A percentile compares a stretch with the other conserved stretches of the same genome.
Conservation (phyloP, 2,329 filamentous ascomycete genomes). For the Exophiala sideris region DNA sequence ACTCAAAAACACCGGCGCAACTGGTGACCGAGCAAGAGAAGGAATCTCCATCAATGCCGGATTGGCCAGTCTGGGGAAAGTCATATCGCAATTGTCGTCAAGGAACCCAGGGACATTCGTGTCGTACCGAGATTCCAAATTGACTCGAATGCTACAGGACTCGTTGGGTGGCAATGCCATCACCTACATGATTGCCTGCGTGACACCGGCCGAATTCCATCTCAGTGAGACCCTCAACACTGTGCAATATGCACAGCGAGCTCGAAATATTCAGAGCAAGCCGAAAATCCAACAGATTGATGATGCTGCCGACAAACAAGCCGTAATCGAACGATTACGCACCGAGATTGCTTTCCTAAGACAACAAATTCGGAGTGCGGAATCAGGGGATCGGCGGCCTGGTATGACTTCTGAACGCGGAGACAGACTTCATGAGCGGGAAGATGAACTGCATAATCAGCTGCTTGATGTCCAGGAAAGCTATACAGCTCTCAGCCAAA, state of each 20-base stretch:
- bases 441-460: conserved; percentile 89
- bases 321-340: conserved; percentile 86
- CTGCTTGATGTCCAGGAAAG: conserved; percentile 90
- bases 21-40: conserved; percentile 89
- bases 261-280: conserved; percentile 94
- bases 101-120: conserved; percentile 84
- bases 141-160: conserved; percentile 92
- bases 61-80: conserved; percentile 89
- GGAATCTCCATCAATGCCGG: conserved; percentile 98
- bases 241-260: conserved; percentile 93
- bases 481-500: conserved; percentile 83
- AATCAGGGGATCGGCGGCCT: conserved; percentile 58
- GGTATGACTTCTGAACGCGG: conserved; percentile 64
- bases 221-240: conserved; percentile 97
- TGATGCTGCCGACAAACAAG: conserved; percentile 91
- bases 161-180: conserved; percentile 95
- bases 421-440: conserved; percentile 78
- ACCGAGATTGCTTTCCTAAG: conserved; percentile 90
- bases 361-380: conserved; percentile 86
- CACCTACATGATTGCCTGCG: conserved; percentile 99
- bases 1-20: conserved; percentile 93
- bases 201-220: conserved; percentile 95
- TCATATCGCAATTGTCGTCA: conserved; percentile 95
- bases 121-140: conserved; percentile 95
- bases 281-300: conserved; percentile 86